Base-by-base conservation (phyloP, 495 filamentous ascomycete genomes). In the Umbilicaria muhlenbergii region DNA sequence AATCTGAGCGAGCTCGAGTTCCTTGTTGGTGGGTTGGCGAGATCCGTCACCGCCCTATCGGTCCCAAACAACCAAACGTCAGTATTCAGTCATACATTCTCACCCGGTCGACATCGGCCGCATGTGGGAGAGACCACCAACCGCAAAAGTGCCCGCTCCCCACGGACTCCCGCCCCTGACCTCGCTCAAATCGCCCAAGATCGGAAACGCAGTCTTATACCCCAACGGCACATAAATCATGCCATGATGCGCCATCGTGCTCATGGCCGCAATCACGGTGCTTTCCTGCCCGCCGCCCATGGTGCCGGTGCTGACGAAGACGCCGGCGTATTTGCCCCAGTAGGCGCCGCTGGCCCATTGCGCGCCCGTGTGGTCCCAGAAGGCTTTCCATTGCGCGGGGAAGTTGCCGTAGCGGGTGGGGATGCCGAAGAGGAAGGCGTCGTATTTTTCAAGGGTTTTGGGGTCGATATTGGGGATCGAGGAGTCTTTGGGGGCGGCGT, bases 371-470 rank as follows among this genome's bases (percentile, higher is more conserved):
- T 71, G 68, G 69, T 92, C 84, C 80, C 80, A 87, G 74, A 87
- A 92, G 36, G 77, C 59, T 73, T 88, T 95, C 82, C 82, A 96
- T 66, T 98, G 91, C 21, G 81, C 87, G 34, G 91, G 88, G 73
- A 94, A 93, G 77, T 94, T 99, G 60, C 91, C 91, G 68, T 83
- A 99, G 44, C 91, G 80, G n/a, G 91, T 99, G 28, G 91, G 91
- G 63, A 99, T 87, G 53, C 92, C 92, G 49, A 99, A 74, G 33
- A 99, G 79, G 65, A 99, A 79, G 58, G 70, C 91, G 58, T 96
- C 87, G 67, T 91, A 95, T 43, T 74, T 45, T 48, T 75, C 69
- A n/a, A 95, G 76, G 11, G 61, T 67, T 5, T 67, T 57, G 17
- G 86, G 78, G 56, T 81, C 75, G 53, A 80, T 65, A 42, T 79